Evolutionary conservation across 1,139 yeast genomes (phyloP), one percentile per base, ranked within the genome.

Genomic region (Lodderomyces parapsilosis): DNA sequence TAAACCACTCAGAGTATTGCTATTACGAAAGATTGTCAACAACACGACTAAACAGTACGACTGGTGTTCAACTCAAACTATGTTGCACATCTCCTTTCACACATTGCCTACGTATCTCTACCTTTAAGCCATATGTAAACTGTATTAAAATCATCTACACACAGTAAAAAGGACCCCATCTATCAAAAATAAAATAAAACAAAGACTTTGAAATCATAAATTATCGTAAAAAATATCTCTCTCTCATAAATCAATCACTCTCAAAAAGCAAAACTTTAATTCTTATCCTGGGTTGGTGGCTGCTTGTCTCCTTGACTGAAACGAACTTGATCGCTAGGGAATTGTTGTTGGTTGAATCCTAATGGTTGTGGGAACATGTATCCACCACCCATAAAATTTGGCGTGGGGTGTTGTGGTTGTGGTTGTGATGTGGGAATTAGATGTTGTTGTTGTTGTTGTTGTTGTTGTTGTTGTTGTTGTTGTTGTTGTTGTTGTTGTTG

Each of bases 381-480:
- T 13, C 47, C 39, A 17, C 42, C 40, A 32, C 32, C 35, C 34
- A 40, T 31, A 17, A 41, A 36, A 13, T 23, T 36, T n/a, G 36
- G 15, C 24, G 42, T 13, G 19, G 35, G 39, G 18, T 32, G 43
- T 17, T 38, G 41, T 33, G 35, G 43, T 32, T 36, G 48, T 25
- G 32, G 44, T 33, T 40, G 52, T 22, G 38, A 49, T 20, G 36
- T 45, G n/a, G 23, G 50, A 31, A 35, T 46, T 30, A 38, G 43
- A 4, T 36, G 41, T 24, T 32, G 40, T n/a, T 36, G 25, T 5
- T 41, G 25, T 24, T 14, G 25, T 13, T 6, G 13, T 2, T 24
- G 40, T 15, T 37, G 33, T 31, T 31, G 37, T 6, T 25, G 19
- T 33, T 32, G 43, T 17, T 38, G 41, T 33, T 28, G 43, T 23